Percentiles rank a stretch among this genome's conserved stretches.
phyloP scores from a whole-genome alignment of 352 stramenopile genomes.

The Globisporangium recalcitrans region DNA sequence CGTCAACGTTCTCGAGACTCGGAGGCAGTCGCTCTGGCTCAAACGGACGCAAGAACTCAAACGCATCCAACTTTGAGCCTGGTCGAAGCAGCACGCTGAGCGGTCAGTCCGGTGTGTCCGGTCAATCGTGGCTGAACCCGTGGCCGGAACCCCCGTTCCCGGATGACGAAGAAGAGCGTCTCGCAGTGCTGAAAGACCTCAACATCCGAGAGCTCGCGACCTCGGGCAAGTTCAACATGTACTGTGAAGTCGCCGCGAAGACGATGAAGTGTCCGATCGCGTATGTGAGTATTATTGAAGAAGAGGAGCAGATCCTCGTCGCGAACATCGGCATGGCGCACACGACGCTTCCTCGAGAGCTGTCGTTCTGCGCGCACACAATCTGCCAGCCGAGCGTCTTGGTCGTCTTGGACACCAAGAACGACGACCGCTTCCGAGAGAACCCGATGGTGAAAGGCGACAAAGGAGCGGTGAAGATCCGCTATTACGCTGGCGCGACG shows the following conservation, averaged over 20 bases:
- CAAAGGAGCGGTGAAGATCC: conserved; percentile 81
- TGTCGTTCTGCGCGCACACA: conserved; percentile 85
- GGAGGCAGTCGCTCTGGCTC: conserved; percentile 23
- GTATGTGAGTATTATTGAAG: conserved; percentile 83
- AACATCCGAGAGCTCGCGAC: conserved; percentile 70
- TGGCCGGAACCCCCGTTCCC: conserved; percentile 81
- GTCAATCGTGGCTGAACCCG: conserved; percentile 64
- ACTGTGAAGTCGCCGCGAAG: conserved; percentile 82
- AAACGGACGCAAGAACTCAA: conserved; percentile 55
- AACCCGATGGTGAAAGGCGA: conserved; percentile 87
- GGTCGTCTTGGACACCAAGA: conserved; percentile 83
- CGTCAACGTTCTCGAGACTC: conserved; percentile 35
- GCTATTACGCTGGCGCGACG: conserved; percentile 80
- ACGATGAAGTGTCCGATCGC: conserved; percentile 86
- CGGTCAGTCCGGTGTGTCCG: conserved; percentile 22
- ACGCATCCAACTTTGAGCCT: conserved; percentile 37
- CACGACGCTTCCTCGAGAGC: conserved; percentile 67
- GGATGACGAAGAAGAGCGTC: conserved; percentile 71
- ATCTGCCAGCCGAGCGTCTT: conserved; percentile 77
- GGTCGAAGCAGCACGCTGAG: conserved; percentile 53
- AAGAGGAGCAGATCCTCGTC: conserved; percentile 79
- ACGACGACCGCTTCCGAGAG: conserved; percentile 78
- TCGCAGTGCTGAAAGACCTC: conserved; percentile 66
- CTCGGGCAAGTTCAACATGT: conserved; percentile 85
- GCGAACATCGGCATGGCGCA: conserved; percentile 84